These are phyloP conservation scores for Chaetomiaceae sp. DNA, from an alignment of 2,329 filamentous ascomycete species.

Conservation along the genomic window DNA sequence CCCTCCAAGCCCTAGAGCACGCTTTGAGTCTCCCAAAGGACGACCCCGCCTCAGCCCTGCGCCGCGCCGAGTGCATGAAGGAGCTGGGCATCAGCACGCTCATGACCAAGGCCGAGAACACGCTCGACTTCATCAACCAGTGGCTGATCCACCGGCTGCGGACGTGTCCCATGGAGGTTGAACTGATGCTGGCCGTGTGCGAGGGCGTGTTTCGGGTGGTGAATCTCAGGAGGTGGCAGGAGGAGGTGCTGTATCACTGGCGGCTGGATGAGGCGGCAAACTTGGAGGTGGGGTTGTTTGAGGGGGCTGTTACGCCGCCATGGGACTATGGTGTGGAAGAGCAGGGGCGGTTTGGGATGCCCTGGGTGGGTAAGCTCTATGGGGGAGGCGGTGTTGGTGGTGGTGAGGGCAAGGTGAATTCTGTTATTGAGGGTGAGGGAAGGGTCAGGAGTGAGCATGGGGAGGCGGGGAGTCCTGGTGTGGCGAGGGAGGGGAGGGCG, in stretches of 20 bases:
- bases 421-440: slow-evolving; percentile 10
- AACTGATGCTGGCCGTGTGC: slow-evolving; percentile 40
- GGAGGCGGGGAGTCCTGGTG: not conserved
- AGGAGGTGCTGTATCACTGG: slow-evolving; percentile 40
- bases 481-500: not conserved
- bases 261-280: slow-evolving; percentile 34
- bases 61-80: slow-evolving; percentile 41
- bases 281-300: slow-evolving; percentile 1
- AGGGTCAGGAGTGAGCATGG: slow-evolving; percentile 13
- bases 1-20: slow-evolving; percentile 38
- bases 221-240: slow-evolving; percentile 38
- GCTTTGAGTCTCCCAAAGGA: slow-evolving; percentile 36
- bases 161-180: slow-evolving; percentile 42
- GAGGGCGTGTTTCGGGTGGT: slow-evolving; percentile 30
- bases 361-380: no score
- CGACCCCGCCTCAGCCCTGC: slow-evolving; percentile 32
- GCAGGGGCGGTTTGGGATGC: not conserved
- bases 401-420: slow-evolving; percentile 7
- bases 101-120: slow-evolving; percentile 37
- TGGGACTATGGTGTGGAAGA: not conserved
- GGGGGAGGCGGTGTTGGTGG: not conserved
- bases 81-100: slow-evolving; percentile 46
- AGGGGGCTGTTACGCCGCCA: not conserved
- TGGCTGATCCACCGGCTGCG: slow-evolving; percentile 52
- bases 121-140: slow-evolving; percentile 45